Percentiles rank a stretch among this genome's conserved stretches.
Conservation (phyloP, 495 filamentous ascomycete species). For the Xylaria bambusicola region DNA sequence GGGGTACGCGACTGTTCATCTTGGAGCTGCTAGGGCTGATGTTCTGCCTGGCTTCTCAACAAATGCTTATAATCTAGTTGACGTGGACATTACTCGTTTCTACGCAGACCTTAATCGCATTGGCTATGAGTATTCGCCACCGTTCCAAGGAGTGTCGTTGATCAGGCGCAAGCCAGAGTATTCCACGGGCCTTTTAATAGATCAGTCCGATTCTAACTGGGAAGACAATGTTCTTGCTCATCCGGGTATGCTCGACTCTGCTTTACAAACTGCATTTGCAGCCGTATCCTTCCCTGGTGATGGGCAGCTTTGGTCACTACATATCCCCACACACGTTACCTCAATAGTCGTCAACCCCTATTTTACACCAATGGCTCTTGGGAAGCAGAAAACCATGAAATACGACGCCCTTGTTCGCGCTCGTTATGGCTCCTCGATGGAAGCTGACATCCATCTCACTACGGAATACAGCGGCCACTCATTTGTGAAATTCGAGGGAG, state of each 20-base stretch:
- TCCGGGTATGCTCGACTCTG: constrained; percentile 26
- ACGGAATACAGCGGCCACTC: too few species aligned
- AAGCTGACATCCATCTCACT: too few species aligned
- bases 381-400: too few species aligned
- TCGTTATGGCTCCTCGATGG: too few species aligned
- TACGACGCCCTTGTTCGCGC: too few species aligned
- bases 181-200: neutral
- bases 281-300: constrained; percentile 23
- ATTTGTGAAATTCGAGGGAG: too few species aligned
- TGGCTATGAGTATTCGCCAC: constrained; percentile 4
- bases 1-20: too few species aligned
- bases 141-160: neutral
- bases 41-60: too few species aligned
- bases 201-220: constrained; percentile 4
- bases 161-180: neutral
- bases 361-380: neutral
- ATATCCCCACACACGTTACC: constrained; percentile 23
- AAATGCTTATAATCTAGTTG: constrained; percentile 2
- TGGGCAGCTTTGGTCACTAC: constrained; percentile 12
- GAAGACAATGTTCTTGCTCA: constrained; percentile 22
- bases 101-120: neutral
- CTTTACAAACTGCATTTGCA: constrained; percentile 23
- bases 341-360: constrained; percentile 17
- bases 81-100: neutral
- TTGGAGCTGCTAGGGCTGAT: too few species aligned